Percentiles rank a stretch among this genome's conserved stretches.
These are phyloP conservation scores for Debaryomyces robertsiae DNA, from an alignment of 1,139 yeast species.

Conservation along the genomic window DNA sequence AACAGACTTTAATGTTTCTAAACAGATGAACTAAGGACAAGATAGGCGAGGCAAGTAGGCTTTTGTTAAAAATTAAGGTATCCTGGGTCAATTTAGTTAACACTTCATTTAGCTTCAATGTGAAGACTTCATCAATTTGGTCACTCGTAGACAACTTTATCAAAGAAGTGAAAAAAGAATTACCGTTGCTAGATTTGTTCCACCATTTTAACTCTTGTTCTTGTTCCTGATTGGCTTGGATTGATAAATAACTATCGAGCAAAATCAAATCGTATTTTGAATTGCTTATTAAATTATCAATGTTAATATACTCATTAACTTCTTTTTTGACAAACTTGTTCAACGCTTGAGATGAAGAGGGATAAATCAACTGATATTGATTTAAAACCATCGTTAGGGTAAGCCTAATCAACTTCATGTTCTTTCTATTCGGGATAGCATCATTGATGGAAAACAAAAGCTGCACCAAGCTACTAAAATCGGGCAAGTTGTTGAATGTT, in stretches of 20 bases:
- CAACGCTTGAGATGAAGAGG: slow-evolving; percentile 17
- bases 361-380: slow-evolving; percentile 25
- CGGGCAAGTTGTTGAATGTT: slow-evolving; percentile 35
- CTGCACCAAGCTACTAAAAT: slow-evolving; percentile 25
- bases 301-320: slow-evolving; percentile 21
- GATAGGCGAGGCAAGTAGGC: slow-evolving; percentile 47
- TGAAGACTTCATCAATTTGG: slow-evolving; percentile 20
- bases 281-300: slow-evolving; percentile 24
- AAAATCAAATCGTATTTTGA: slow-evolving; percentile 55
- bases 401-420: slow-evolving; percentile 25
- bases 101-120: slow-evolving; percentile 26
- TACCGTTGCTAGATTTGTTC: slow-evolving; percentile 55
- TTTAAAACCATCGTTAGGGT: slow-evolving; percentile 29
- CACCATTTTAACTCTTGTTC: slow-evolving; percentile 56
- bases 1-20: slow-evolving; percentile 17
- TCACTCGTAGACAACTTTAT: slow-evolving; percentile 46
- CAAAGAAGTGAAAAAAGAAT: slow-evolving; percentile 63
- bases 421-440: slow-evolving; percentile 11
- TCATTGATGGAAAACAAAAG: slow-evolving; percentile 16
- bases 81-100: slow-evolving; percentile 26
- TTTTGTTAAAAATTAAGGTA: slow-evolving; percentile 48
- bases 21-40: slow-evolving; percentile 45
- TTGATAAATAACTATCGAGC: slow-evolving; percentile 48
- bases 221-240: slow-evolving; percentile 39
- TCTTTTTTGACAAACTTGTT: slow-evolving; percentile 24